Percentiles rank a stretch among this genome's conserved stretches.
Evolutionary conservation across 257 asterid genomes (phyloP).

Genomic region (Solanum medicagineum): DNA sequence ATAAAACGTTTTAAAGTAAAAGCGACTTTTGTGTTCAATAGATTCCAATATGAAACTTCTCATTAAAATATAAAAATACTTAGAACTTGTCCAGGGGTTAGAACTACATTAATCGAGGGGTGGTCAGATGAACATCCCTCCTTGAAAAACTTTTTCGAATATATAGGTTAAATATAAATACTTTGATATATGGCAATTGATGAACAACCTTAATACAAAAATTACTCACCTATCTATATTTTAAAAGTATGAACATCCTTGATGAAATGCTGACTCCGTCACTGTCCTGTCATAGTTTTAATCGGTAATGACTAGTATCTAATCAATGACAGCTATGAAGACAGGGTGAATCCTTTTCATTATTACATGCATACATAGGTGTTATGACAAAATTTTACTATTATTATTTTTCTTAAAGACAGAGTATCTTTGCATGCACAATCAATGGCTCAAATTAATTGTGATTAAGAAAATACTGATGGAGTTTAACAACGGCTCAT

Average conservation of each 20-base stretch:
- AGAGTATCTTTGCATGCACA: neutral
- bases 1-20: neutral
- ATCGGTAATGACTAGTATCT: neutral
- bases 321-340: neutral
- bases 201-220: too few species aligned
- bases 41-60: accelerated
- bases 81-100: neutral
- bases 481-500: neutral
- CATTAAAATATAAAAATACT: neutral
- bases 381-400: neutral
- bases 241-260: too few species aligned
- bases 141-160: too few species aligned
- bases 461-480: neutral
- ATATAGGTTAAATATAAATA: too few species aligned
- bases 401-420: neutral
- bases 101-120: too few species aligned
- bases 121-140: too few species aligned
- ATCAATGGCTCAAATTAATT: neutral
- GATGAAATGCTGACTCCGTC: too few species aligned
- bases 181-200: too few species aligned
- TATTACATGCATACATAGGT: neutral
- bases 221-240: too few species aligned
- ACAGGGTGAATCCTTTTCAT: neutral
- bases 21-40: neutral
- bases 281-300: neutral